phyloP scores from a whole-genome alignment of 1,284 basidiomycete genomes.

The Paramarasmius palmivorus region DNA sequence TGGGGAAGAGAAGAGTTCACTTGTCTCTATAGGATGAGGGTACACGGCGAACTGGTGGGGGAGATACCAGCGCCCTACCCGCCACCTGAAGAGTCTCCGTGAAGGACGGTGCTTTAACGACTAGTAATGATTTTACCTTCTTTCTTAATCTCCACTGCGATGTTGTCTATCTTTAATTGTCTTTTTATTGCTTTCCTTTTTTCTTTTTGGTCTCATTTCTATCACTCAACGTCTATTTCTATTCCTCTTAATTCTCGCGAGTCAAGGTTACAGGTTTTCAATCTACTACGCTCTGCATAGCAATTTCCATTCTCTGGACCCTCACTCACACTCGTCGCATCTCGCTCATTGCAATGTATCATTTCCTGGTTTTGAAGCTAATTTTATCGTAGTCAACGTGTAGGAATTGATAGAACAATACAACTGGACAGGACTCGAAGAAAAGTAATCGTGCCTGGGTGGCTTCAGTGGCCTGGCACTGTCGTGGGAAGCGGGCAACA shows the following conservation, averaged over 20 bases:
- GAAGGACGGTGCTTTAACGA: background rate
- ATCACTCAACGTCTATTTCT: background rate
- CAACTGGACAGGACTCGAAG: too few species aligned
- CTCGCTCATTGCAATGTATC: background rate
- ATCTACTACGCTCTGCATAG: background rate
- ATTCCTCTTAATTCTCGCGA: background rate
- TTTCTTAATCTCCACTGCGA: background rate
- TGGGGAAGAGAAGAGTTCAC: constrained; percentile 86
- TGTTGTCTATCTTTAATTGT: background rate
- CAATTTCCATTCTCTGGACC: background rate
- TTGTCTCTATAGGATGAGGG: constrained; percentile 88
- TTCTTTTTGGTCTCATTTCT: background rate
- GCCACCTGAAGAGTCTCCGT: constrained; percentile 19
- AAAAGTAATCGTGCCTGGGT: too few species aligned
- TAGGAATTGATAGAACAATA: too few species aligned
- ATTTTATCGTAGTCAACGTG: too few species aligned
- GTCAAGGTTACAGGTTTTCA: background rate
- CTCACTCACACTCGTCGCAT: background rate
- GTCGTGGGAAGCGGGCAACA: too few species aligned
- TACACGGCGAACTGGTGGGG: constrained; percentile 55
- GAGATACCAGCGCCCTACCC: constrained; percentile 27
- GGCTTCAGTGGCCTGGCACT: too few species aligned
- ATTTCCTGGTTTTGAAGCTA: too few species aligned
- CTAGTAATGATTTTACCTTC: constrained; percentile 3
- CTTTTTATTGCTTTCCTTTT: constrained; percentile 7